Evolutionary conservation across 2,329 filamentous ascomycete species (phyloP).

Genomic region (Bimuria novae-zelandiae): DNA sequence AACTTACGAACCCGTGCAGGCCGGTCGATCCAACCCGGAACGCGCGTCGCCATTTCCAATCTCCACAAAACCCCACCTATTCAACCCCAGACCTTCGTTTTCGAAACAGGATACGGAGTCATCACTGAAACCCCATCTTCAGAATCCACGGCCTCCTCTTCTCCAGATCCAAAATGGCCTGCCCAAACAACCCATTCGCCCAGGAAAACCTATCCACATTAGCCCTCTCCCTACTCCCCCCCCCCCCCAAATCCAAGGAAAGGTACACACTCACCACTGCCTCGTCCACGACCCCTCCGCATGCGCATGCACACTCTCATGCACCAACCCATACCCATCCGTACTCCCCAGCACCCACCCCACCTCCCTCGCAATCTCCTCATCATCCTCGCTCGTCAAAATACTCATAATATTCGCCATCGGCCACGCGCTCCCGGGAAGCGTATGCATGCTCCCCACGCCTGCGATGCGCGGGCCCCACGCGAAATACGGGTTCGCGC

Average conservation of each 20-base stretch:
- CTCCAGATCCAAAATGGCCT: slow-evolving; percentile 52
- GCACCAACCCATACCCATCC: slow-evolving; percentile 54
- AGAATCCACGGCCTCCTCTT: slow-evolving; percentile 49
- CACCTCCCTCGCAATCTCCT: slow-evolving; percentile 50
- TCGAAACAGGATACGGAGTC: too few relatives aligned
- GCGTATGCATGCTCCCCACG: slow-evolving; percentile 53
- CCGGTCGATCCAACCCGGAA: too few relatives aligned
- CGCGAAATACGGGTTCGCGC: slow-evolving; percentile 54
- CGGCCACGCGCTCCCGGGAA: slow-evolving; percentile 54
- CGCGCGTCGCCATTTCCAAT: too few relatives aligned
- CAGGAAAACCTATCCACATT: slow-evolving; percentile 48
- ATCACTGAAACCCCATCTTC: slow-evolving; percentile 36
- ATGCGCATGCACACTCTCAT: slow-evolving; percentile 55
- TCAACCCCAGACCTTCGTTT: too few relatives aligned
- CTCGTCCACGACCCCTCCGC: slow-evolving; percentile 50
- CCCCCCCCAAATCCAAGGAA: too few relatives aligned
- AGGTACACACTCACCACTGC: slow-evolving; percentile 47
- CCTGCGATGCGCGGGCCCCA: slow-evolving; percentile 51
- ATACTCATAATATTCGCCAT: slow-evolving; percentile 57
- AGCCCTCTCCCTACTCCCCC: neutral
- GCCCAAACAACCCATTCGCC: slow-evolving; percentile 58
- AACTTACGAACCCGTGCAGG: too few relatives aligned
- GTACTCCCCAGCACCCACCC: slow-evolving; percentile 52
- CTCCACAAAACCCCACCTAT: too few relatives aligned
- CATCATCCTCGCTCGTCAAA: slow-evolving; percentile 53